These are phyloP conservation scores for Phytophthora meadii DNA, from an alignment of 352 stramenopile species.

Conservation along the genomic window DNA sequence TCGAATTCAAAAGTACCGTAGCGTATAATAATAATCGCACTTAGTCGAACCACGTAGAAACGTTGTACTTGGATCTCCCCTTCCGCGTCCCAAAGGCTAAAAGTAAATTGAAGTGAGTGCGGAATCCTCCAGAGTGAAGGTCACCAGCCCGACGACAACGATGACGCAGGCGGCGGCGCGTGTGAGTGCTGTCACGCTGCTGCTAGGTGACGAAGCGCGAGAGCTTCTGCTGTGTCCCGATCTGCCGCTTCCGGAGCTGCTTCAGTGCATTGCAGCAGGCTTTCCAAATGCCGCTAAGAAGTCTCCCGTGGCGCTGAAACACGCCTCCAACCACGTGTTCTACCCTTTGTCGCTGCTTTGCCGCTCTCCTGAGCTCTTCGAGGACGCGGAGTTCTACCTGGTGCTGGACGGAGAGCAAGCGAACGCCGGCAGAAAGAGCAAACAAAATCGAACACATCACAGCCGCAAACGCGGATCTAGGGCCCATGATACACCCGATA, in stretches of 20 bases:
- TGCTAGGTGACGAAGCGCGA: conserved; percentile 32
- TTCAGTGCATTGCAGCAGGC: conserved; percentile 52
- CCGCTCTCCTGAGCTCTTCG: conserved; percentile 60
- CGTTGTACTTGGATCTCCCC: conserved; percentile 16
- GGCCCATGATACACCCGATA: conserved; percentile 22
- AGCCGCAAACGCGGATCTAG: conserved; percentile 23
- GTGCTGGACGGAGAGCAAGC: conserved; percentile 33
- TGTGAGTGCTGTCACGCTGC: conserved; percentile 54
- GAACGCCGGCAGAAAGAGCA: conserved; percentile 7
- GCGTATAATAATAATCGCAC: conserved; percentile 5
- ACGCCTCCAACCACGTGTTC: conserved; percentile 48
- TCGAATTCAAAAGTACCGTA: conserved; percentile 19
- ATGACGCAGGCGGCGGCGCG: conserved; percentile 29
- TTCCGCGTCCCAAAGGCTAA: conserved; percentile 10
- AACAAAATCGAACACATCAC: conserved; percentile 14
- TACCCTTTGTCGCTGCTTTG: conserved; percentile 78
- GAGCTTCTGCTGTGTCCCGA: conserved; percentile 52
- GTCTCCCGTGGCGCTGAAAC: conserved; percentile 29
- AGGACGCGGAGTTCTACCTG: conserved; percentile 51
- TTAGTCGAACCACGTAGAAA: conserved; percentile 14
- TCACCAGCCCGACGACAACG: background rate
- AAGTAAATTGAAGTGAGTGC: conserved; percentile 22
- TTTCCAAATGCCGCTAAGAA: conserved; percentile 39
- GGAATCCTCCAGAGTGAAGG: conserved; percentile 7
- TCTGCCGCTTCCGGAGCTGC: conserved; percentile 55